phyloP scores from a whole-genome alignment of 495 filamentous ascomycete genomes.

The Penicillium soppii region DNA sequence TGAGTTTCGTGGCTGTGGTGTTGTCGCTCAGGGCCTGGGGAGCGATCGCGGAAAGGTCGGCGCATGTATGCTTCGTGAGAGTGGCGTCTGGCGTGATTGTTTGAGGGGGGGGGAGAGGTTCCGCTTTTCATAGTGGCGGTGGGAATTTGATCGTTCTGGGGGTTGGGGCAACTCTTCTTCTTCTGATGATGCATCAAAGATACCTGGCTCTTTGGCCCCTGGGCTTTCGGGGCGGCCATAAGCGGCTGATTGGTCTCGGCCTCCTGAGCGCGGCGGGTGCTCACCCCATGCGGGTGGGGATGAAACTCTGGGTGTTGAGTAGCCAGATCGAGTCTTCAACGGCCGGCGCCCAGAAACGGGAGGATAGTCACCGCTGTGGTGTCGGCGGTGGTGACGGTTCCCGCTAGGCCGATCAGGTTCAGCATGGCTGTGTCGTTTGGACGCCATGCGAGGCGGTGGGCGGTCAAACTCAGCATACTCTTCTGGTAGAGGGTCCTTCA shows the following conservation, averaged over 20 bases:
- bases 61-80: slow-evolving; percentile 45
- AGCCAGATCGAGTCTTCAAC: slow-evolving; percentile 17
- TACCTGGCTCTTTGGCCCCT: slow-evolving; percentile 18
- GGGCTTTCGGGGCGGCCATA: slow-evolving; percentile 24
- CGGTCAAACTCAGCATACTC: slow-evolving; percentile 32
- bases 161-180: slow-evolving; percentile 15
- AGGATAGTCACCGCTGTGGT: slow-evolving; percentile 30
- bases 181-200: slow-evolving; percentile 30
- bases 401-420: slow-evolving; percentile 19
- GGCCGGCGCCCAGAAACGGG: background rate
- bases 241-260: slow-evolving; percentile 23
- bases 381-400: slow-evolving; percentile 21
- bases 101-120: slow-evolving; percentile 33
- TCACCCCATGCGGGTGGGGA: slow-evolving; percentile 32
- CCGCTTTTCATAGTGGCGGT: slow-evolving; percentile 17
- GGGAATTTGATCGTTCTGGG: slow-evolving; percentile 13
- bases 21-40: slow-evolving; percentile 24
- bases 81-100: slow-evolving; percentile 35
- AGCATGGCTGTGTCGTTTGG: slow-evolving; percentile 21
- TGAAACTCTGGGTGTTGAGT: slow-evolving; percentile 30
- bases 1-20: slow-evolving; percentile 14
- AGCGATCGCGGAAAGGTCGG: slow-evolving; percentile 33
- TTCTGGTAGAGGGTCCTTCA: slow-evolving; percentile 29
- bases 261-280: slow-evolving; percentile 14
- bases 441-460: slow-evolving; percentile 10